Conservation (phyloP, 106 monocot genomes). For the Dendrobium nobile region DNA sequence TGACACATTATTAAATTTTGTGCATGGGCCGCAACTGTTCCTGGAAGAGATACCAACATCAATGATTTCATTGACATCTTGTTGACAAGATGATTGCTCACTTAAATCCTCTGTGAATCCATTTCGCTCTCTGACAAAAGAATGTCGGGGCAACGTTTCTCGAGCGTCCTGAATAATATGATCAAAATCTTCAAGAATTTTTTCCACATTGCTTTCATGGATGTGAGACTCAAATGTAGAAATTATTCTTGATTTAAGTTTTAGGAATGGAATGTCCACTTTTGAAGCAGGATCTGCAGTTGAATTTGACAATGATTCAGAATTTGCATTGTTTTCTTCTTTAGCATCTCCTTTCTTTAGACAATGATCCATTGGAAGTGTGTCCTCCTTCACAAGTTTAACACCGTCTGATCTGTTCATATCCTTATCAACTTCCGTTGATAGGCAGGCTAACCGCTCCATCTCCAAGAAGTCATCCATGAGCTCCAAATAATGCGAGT, state of each 20-base stretch:
- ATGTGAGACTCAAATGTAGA: constrained; percentile 18
- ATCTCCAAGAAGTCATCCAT: constrained; percentile 62
- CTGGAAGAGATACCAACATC: not conserved
- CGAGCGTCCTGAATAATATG: constrained; percentile 8
- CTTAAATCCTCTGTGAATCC: not conserved
- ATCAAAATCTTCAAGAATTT: constrained; percentile 30
- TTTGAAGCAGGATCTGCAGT: not conserved
- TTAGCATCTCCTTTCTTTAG: not conserved
- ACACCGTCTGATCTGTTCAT: constrained; percentile 1
- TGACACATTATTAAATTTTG: not conserved
- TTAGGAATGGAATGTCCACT: constrained; percentile 12
- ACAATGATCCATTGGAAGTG: not conserved
- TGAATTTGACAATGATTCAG: not conserved
- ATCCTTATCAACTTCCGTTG: constrained; percentile 25
- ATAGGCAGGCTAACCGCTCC: constrained; percentile 39
- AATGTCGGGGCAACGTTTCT: too few species aligned
- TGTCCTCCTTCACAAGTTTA: not conserved
- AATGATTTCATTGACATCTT: constrained; percentile 1
- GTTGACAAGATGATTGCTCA: not conserved
- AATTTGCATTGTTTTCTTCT: constrained; percentile 2
- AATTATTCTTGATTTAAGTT: constrained; percentile 39
- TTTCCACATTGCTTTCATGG: constrained; percentile 15
- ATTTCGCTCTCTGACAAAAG: not conserved
- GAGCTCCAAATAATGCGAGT: constrained; percentile 23
- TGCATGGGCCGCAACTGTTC: not conserved